Percentiles rank a stretch among this genome's conserved stretches.
These are phyloP conservation scores for Fusarium multiceps DNA, from an alignment of 2,329 filamentous ascomycete species.

Conservation along the genomic window DNA sequence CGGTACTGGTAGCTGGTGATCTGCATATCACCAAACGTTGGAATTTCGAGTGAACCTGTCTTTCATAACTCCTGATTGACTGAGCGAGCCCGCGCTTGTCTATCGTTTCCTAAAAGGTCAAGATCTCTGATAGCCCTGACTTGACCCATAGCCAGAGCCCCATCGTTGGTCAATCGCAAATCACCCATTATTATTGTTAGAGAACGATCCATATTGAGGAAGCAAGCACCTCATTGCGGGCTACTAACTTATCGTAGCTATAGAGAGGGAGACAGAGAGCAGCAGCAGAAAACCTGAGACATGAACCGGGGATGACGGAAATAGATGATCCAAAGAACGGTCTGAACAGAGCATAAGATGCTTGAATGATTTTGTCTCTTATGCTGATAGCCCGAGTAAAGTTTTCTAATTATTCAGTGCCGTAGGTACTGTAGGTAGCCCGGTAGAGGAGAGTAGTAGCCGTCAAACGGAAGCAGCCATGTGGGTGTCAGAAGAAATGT, in stretches of 20 bases:
- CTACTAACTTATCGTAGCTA: neutral
- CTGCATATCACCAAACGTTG: constrained; percentile 8
- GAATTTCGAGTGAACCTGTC: constrained; percentile 25
- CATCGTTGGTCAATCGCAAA: constrained; percentile 20
- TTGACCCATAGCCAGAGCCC: constrained; percentile 8
- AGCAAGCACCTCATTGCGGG: constrained; percentile 2
- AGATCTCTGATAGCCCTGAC: constrained; percentile 33
- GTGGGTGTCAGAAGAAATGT: too few species aligned
- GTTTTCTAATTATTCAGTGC: neutral
- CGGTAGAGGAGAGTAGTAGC: neutral
- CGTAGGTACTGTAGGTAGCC: neutral
- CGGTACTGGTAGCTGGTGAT: neutral
- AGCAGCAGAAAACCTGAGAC: neutral
- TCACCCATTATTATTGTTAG: constrained; percentile 18
- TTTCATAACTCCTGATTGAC: constrained; percentile 16
- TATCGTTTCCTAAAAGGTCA: constrained; percentile 33
- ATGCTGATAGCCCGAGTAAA: neutral
- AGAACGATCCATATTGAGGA: neutral
- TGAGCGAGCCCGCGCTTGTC: constrained; percentile 3
- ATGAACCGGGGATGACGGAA: neutral
- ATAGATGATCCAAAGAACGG: neutral
- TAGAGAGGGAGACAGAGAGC: neutral
- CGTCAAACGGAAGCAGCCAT: neutral
- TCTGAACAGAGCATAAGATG: neutral
- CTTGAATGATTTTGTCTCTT: neutral